Conservation (phyloP, 352 stramenopile species). For the Globisporangium cederbergense region DNA sequence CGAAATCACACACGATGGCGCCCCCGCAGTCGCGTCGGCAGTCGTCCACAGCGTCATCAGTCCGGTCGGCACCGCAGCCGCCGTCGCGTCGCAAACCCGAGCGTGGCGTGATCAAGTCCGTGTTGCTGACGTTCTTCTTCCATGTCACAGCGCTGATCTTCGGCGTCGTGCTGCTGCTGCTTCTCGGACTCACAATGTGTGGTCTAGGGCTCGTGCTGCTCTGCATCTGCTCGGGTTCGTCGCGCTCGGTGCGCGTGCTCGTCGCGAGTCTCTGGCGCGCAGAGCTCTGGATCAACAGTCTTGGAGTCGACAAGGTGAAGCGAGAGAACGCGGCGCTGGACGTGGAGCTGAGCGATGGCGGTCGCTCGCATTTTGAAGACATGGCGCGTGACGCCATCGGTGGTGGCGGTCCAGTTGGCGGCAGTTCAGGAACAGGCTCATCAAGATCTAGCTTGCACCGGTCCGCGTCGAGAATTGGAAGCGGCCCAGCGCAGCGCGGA, state of each 20-base stretch:
- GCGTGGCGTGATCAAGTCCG: constrained; percentile 31
- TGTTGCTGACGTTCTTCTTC: constrained; percentile 49
- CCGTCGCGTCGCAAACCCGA: neutral
- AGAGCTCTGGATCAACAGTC: constrained; percentile 48
- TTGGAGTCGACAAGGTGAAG: constrained; percentile 20
- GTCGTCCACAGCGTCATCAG: neutral
- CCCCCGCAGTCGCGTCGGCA: constrained; percentile 1
- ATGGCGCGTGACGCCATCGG: neutral
- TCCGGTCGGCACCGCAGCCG: neutral
- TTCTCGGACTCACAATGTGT: constrained; percentile 37
- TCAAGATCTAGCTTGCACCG: neutral
- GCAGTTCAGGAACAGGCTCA: neutral
- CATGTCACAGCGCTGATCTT: constrained; percentile 46
- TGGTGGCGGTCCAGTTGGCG: neutral
- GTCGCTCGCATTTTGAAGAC: constrained; percentile 12
- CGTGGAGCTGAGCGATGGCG: constrained; percentile 19
- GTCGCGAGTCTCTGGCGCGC: constrained; percentile 54
- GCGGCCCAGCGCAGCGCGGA: constrained; percentile 12
- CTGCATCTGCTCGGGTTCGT: constrained; percentile 38
- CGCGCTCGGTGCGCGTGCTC: constrained; percentile 34
- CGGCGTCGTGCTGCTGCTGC: constrained; percentile 28
- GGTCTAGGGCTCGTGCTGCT: constrained; percentile 40
- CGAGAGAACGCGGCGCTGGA: constrained; percentile 6
- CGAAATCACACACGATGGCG: neutral
- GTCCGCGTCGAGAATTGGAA: neutral